Conservation (phyloP, 1,139 yeast genomes). For the Sugiyamaella novakii region DNA sequence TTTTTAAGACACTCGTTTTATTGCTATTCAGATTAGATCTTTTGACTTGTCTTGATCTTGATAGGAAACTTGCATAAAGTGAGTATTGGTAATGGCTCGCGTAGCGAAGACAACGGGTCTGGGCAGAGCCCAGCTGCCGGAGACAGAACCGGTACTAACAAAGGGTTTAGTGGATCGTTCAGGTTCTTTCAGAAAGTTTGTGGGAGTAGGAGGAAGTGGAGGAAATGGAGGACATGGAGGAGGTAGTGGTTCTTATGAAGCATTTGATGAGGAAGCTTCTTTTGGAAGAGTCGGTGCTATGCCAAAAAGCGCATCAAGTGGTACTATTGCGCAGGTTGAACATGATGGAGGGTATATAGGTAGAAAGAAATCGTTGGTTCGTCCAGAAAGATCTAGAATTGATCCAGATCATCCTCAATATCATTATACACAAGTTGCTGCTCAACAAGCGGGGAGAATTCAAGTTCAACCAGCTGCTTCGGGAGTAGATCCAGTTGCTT, state of each 20-base stretch:
- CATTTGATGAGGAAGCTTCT: slow-evolving; percentile 21
- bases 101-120: neutral
- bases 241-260: slow-evolving; percentile 13
- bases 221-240: neutral
- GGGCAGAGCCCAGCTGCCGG: neutral
- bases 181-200: slow-evolving; percentile 20
- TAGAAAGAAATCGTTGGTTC: slow-evolving; percentile 69
- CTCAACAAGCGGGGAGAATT: slow-evolving; percentile 66
- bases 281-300: slow-evolving; percentile 21
- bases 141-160: neutral
- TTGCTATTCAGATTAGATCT: no score
- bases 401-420: slow-evolving; percentile 70
- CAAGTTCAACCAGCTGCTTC: slow-evolving; percentile 68
- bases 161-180: slow-evolving; percentile 21
- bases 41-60: no score
- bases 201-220: slow-evolving; percentile 4
- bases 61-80: no score
- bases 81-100: no score
- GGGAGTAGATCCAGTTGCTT: slow-evolving; percentile 62
- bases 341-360: slow-evolving; percentile 37
- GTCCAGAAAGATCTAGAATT: slow-evolving; percentile 77
- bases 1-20: no score
- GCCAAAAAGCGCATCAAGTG: slow-evolving; percentile 10
- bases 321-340: slow-evolving; percentile 11
- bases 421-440: slow-evolving; percentile 74